Evolutionary conservation across 2,329 filamentous ascomycete genomes (phyloP).

Genomic region (Chlorencoelia australis): DNA sequence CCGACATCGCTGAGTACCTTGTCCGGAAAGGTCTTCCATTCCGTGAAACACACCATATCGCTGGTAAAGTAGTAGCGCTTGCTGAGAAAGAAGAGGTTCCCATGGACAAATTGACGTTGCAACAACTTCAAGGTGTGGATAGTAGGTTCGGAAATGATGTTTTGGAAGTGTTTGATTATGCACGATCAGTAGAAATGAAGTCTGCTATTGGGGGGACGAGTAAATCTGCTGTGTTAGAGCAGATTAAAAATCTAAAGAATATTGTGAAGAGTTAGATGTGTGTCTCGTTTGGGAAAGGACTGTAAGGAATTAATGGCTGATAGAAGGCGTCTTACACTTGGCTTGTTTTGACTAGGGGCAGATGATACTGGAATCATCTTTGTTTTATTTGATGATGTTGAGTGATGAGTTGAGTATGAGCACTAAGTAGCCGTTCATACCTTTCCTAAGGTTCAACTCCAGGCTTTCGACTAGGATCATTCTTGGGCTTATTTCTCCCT

Average conservation of each 20-base stretch:
- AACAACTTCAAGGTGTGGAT: constrained; percentile 60
- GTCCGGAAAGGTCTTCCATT: constrained; percentile 63
- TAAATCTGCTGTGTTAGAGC: constrained; percentile 53
- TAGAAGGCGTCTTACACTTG: background rate
- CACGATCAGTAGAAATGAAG: constrained; percentile 72
- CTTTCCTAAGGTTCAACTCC: no score
- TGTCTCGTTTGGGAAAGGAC: background rate
- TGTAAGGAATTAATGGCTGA: background rate
- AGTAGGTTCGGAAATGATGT: constrained; percentile 63
- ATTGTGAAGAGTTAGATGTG: constrained; percentile 8
- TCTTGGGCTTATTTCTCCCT: no score
- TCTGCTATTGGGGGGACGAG: constrained; percentile 71
- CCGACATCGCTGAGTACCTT: constrained; percentile 55
- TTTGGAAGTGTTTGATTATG: constrained; percentile 64
- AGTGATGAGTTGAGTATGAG: no score
- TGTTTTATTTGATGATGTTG: background rate
- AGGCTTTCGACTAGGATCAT: no score
- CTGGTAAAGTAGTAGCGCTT: constrained; percentile 61
- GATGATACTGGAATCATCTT: background rate
- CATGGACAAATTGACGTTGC: constrained; percentile 57
- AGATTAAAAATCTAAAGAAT: constrained; percentile 43
- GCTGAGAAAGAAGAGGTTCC: constrained; percentile 55
- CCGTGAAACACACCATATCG: constrained; percentile 71
- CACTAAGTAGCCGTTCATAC: no score
- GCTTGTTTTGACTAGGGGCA: background rate